Base-by-base conservation (phyloP, 179 eudicot species). In the Gypsophila paniculata region DNA sequence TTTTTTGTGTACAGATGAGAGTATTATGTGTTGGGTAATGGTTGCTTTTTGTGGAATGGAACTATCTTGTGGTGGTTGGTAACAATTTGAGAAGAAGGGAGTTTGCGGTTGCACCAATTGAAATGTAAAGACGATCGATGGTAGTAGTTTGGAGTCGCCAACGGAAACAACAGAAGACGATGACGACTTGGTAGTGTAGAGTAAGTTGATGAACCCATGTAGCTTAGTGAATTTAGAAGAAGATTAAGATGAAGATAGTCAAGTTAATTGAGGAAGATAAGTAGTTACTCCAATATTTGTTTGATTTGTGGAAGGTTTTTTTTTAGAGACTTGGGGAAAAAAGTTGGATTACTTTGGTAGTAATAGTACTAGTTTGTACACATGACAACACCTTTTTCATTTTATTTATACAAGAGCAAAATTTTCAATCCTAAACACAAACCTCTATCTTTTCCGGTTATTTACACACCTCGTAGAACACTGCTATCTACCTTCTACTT, bases 361-460 rank as follows among this genome's bases (percentile, higher is more conserved):
- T 9, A 29, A 29, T 29, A 29, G 46, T 42, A 42, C 46, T 42
- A 77, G 74, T 80, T 81, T 81, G 84, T 81, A 77, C 79, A 74
- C 84, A 81, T 81, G 80, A 76, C 72, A 73, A 69, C 77, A 72
- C 77, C 77, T 61, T 72, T 80, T 77, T 22, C 19, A 39, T 72
- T 74, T 22, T 38, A 39, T 72, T 74, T 71, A 75, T 71, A 70
- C 75, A 70, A 48, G 72, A 51, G 25, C 78, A 65, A 57, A 65
- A 61, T 48, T 78, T 69, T 61, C 68, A 59, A 61, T 61, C 73
- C 55, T 22, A 46, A 72, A 66, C 21, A 49, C 7, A 25, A 6
- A 15, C 1, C 34, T 4, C 34, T 29, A 1, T 11, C 25, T 38
- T 71, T n/a, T n/a, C n/a, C n/a, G n/a, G n/a, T n/a, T n/a, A n/a